Evolutionary conservation across 305 asterid genomes (phyloP).

Genomic region (Salvia sclarea): DNA sequence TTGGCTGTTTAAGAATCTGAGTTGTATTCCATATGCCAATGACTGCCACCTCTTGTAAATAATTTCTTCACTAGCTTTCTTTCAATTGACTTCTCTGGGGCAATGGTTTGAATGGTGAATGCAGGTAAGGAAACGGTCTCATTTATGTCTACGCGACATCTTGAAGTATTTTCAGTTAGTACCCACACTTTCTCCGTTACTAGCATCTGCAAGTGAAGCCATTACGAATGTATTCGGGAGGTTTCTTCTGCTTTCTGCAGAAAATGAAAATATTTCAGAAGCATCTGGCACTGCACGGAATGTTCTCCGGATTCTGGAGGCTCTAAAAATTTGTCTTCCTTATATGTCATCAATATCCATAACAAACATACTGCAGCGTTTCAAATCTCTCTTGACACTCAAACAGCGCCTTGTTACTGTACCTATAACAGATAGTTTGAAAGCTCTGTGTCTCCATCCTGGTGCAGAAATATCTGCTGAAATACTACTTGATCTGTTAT

Average conservation of each 20-base stretch:
- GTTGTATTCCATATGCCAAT: constrained; percentile 8
- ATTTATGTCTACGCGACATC: constrained; percentile 59
- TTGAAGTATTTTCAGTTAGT: constrained; percentile 51
- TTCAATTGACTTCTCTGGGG: background rate
- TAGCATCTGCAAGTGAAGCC: constrained; percentile 78
- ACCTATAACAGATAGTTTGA: constrained; percentile 69
- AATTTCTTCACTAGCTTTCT: background rate
- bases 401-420: constrained; percentile 65
- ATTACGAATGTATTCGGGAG: constrained; percentile 65
- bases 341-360: constrained; percentile 63
- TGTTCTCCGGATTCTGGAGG: constrained; percentile 79
- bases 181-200: constrained; percentile 44
- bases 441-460: constrained; percentile 66
- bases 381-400: constrained; percentile 72
- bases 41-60: background rate
- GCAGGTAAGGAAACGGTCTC: constrained; percentile 82
- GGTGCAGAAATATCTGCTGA: constrained; percentile 66
- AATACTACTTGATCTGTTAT: constrained; percentile 65
- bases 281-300: constrained; percentile 76
- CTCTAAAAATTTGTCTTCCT: constrained; percentile 73
- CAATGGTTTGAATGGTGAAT: constrained; percentile 30
- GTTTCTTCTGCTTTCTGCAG: constrained; percentile 80
- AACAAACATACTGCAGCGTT: constrained; percentile 60
- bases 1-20: constrained; percentile 14
- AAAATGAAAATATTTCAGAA: constrained; percentile 52